These are phyloP conservation scores for Suillus tomentosus DNA, from an alignment of 768 basidiomycete genomes.

Conservation along the genomic window DNA sequence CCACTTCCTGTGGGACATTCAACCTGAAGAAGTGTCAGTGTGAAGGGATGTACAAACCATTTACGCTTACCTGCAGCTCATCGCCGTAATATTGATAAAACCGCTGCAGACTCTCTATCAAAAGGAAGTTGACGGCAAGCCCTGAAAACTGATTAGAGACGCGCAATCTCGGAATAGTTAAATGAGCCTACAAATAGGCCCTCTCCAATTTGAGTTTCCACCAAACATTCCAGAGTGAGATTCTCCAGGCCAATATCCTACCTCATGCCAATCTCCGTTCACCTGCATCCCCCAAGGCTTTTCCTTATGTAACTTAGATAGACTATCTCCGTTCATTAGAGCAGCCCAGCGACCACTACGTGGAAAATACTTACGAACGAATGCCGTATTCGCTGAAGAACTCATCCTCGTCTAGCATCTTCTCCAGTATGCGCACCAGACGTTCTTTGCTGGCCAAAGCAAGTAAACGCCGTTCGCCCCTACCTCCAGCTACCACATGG, in stretches of 20 bases:
- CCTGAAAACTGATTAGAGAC: constrained; percentile 44
- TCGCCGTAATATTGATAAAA: constrained; percentile 99
- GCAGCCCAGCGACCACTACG: constrained; percentile 10
- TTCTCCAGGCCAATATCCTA: constrained; percentile 98
- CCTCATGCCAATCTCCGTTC: constrained; percentile 88
- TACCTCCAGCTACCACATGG: constrained; percentile 50
- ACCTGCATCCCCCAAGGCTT: constrained; percentile 96
- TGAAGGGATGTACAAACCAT: neutral
- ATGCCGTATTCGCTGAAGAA: constrained; percentile 96
- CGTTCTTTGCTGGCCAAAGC: constrained; percentile 93
- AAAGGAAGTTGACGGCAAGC: constrained; percentile 94
- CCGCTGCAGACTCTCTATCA: constrained; percentile 94
- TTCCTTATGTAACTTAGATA: constrained; percentile 89
- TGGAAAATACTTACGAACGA: constrained; percentile 67
- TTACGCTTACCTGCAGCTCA: constrained; percentile 59
- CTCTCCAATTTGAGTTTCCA: constrained; percentile 97
- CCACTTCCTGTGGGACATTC: constrained; percentile 97
- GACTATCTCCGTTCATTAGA: constrained; percentile 41
- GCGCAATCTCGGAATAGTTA: neutral
- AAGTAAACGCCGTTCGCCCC: constrained; percentile 82
- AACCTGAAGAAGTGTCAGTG: constrained; percentile 42
- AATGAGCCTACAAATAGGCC: constrained; percentile 70
- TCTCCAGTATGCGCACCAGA: constrained; percentile 83
- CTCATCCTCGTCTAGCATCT: constrained; percentile 97
- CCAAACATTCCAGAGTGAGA: constrained; percentile 98